Evolutionary conservation across 306 rosid genomes (phyloP).

Genomic region (Datisca glomerata): DNA sequence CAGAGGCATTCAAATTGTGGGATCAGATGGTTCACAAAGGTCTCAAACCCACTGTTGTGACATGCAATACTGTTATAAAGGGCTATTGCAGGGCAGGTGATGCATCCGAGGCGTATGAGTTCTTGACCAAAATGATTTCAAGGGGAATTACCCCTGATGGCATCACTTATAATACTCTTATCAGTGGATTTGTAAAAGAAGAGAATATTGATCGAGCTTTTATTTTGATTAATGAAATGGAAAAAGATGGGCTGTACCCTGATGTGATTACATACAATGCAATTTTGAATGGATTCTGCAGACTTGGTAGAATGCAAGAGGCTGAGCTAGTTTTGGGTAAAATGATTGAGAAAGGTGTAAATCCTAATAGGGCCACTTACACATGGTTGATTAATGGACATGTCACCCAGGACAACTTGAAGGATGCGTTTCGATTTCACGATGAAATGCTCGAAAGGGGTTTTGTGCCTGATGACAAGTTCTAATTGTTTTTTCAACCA

Average conservation of each 20-base stretch:
- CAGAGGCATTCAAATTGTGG: slow-evolving; percentile 60
- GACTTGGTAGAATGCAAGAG: slow-evolving; percentile 62
- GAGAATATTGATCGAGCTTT: slow-evolving; percentile 62
- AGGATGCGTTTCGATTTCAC: slow-evolving; percentile 74
- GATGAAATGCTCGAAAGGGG: slow-evolving; percentile 93
- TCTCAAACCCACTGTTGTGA: slow-evolving; percentile 47
- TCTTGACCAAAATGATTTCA: slow-evolving; percentile 49
- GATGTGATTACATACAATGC: slow-evolving; percentile 63
- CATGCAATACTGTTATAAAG: slow-evolving; percentile 67
- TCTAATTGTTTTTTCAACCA: slow-evolving; percentile 21
- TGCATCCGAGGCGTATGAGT: slow-evolving; percentile 41
- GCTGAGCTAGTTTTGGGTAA: slow-evolving; percentile 60
- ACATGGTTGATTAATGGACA: slow-evolving; percentile 70
- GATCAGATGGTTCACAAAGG: slow-evolving; percentile 79
- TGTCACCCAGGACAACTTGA: slow-evolving; percentile 70
- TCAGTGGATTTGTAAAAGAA: slow-evolving; percentile 63
- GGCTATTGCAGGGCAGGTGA: slow-evolving; percentile 64
- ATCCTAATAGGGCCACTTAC: slow-evolving; percentile 70
- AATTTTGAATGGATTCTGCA: slow-evolving; percentile 59
- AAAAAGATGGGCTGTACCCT: slow-evolving; percentile 46
- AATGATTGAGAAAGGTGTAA: slow-evolving; percentile 66
- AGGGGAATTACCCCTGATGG: slow-evolving; percentile 60
- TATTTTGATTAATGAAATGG: slow-evolving; percentile 48
- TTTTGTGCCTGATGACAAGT: slow-evolving; percentile 79
- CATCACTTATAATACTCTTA: slow-evolving; percentile 71